Base-by-base conservation (phyloP, 345 rosid species). In the Rhizophora mangle region DNA sequence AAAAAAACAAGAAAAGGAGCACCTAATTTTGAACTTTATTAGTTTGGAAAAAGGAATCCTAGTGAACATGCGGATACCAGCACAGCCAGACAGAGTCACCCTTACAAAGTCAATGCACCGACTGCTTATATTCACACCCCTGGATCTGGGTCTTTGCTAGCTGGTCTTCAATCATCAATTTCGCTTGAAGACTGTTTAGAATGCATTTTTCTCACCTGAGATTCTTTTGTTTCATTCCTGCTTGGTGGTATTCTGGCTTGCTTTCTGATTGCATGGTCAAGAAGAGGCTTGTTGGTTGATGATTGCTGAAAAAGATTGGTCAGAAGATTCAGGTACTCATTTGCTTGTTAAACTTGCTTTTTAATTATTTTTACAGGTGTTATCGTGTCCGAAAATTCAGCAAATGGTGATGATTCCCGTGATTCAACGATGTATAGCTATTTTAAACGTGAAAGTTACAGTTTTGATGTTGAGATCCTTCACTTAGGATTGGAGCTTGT, bases 41-140 rank as follows among this genome's bases (percentile, higher is more conserved):
- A 52, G 29, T 58, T 61, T 71, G 63, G 64, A 32, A 62, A 55
- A 55, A 43, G 58, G 65, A 55, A 39, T 59, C 62, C 52, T 13
- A 66, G 57, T 22, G 37, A 53, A 47, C 60, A 18, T 60, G 22
- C 39, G 59, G 15, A 55, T 8, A 22, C 22, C 27, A 3, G 8
- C 37, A 34, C 37, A 1, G 9, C 9, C 0, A 7, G 9, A 7
- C 8, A 34, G 7, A 34, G 37, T 7, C 32, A 13, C 30, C 7
- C 64, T 26, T 34, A n/a, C 53, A 73, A 75, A 78, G 85, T 78
- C 86, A 79, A 79, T 82, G 82, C 83, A 82, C 81, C 84, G 74
- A 61, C 73, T 74, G 58, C 22, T 62, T 36, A 58, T 51, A 51
- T n/a, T 43, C 19, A 26, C 21, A 20, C n/a, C 51, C 32, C 55